These are phyloP conservation scores for Mucor saturninus DNA, from an alignment of 371 early-diverging fungal genomes.

Conservation along the genomic window DNA sequence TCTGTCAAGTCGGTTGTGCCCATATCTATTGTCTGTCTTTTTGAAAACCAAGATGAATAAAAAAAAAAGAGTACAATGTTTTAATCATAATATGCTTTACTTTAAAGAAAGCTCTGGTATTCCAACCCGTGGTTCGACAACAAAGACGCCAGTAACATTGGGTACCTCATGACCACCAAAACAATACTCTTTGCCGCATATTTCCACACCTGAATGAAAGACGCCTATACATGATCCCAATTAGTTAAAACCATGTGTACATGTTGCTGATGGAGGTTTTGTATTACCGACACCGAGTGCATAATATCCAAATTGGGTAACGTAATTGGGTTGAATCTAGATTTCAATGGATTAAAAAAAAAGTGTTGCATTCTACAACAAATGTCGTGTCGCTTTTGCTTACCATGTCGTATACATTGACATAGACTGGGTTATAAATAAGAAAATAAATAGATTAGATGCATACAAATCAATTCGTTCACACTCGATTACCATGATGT, in stretches of 20 bases:
- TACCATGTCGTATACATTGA: slow-evolving; percentile 19
- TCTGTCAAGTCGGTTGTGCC: slow-evolving; percentile 50
- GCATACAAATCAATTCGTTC: slow-evolving; percentile 32
- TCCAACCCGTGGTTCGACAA: slow-evolving; percentile 54
- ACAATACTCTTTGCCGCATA: slow-evolving; percentile 58
- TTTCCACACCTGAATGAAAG: slow-evolving; percentile 63
- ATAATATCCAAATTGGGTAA: slow-evolving; percentile 57
- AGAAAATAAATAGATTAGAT: slow-evolving; percentile 7
- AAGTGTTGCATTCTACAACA: not conserved
- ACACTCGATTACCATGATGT: not conserved
- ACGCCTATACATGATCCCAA: slow-evolving; percentile 40
- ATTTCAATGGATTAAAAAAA: not conserved
- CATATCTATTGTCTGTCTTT: slow-evolving; percentile 56
- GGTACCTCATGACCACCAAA: slow-evolving; percentile 62
- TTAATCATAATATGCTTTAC: slow-evolving; percentile 23
- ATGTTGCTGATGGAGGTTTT: not conserved
- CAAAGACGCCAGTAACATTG: slow-evolving; percentile 60
- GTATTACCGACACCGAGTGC: slow-evolving; percentile 52
- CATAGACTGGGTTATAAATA: slow-evolving; percentile 6
- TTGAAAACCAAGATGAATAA: not conserved
- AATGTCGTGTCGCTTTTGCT: not conserved
- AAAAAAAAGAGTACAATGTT: not conserved
- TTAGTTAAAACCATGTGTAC: not conserved
- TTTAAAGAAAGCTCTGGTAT: slow-evolving; percentile 57
- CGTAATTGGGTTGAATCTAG: slow-evolving; percentile 36